phyloP scores from a whole-genome alignment of 352 stramenopile genomes.

The Pythium sukuiense region DNA sequence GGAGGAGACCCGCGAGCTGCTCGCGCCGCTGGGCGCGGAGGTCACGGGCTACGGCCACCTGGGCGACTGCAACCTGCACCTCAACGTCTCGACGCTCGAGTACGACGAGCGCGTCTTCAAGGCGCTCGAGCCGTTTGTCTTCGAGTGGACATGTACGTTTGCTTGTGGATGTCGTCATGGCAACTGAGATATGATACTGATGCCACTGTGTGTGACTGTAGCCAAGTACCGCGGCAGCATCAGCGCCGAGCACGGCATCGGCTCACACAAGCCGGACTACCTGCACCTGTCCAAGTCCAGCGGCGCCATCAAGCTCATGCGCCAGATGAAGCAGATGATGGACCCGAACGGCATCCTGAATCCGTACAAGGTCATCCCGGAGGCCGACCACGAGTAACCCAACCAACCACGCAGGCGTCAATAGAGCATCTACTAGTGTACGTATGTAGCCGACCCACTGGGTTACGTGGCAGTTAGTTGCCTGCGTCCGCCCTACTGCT shows the following conservation, averaged over 20 bases:
- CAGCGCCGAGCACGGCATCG: conserved; percentile 97
- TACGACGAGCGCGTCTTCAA: conserved; percentile 69
- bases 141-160: conserved; percentile 75
- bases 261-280: conserved; percentile 92
- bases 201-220: conserved; percentile 11
- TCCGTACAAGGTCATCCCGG: conserved; percentile 92
- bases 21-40: conserved; percentile 47
- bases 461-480: not conserved
- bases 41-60: conserved; percentile 94
- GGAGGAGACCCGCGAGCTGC: conserved; percentile 61
- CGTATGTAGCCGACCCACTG: not conserved
- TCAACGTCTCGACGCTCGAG: conserved; percentile 91
- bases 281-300: conserved; percentile 85
- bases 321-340: conserved; percentile 92
- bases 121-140: conserved; percentile 73
- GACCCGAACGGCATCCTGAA: conserved; percentile 97
- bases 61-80: conserved; percentile 96
- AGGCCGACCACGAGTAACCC: not conserved
- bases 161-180: not conserved
- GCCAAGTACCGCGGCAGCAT: conserved; percentile 92
- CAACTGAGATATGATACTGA: not conserved
- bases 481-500: conserved; percentile 2
- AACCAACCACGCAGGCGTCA: not conserved
- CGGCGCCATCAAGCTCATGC: conserved; percentile 90
- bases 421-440: conserved; percentile 9